phyloP scores from a whole-genome alignment of 805 yeast species.

The Yamadazyma philogaea region DNA sequence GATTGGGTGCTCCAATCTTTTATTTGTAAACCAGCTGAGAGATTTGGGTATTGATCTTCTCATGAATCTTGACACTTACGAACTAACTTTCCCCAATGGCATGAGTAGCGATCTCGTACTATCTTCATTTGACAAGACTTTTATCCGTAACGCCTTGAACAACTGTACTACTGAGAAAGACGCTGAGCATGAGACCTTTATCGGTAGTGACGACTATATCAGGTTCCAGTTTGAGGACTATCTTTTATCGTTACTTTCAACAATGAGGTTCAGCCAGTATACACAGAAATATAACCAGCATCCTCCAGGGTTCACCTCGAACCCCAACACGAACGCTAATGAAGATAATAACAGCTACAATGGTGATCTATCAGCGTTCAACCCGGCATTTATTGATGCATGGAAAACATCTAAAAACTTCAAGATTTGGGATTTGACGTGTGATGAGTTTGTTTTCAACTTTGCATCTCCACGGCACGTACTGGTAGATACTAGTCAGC shows the following conservation, averaged over 20 bases:
- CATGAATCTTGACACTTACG: constrained; percentile 63
- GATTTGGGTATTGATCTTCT: constrained; percentile 63
- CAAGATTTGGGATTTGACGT: constrained; percentile 38
- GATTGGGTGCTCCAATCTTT: constrained; percentile 85
- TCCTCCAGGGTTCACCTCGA: constrained; percentile 40
- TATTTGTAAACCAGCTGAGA: constrained; percentile 63
- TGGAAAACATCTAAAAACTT: constrained; percentile 37
- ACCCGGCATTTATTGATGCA: constrained; percentile 25
- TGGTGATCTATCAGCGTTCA: constrained; percentile 32
- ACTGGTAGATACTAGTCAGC: constrained; percentile 14
- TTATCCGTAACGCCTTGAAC: constrained; percentile 57
- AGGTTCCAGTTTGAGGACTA: constrained; percentile 90
- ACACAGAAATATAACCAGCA: constrained; percentile 32
- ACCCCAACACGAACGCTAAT: constrained; percentile 11
- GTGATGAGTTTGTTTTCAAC: constrained; percentile 45
- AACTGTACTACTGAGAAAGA: constrained; percentile 44
- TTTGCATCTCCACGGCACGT: constrained; percentile 41
- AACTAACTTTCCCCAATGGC: constrained; percentile 43
- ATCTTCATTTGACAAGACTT: constrained; percentile 59
- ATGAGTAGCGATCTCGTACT: constrained; percentile 25
- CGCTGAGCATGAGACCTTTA: constrained; percentile 24
- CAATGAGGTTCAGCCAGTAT: constrained; percentile 67
- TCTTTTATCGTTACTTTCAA: constrained; percentile 67
- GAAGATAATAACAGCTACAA: constrained; percentile 18
- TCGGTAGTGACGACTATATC: constrained; percentile 73